phyloP scores from a whole-genome alignment of 768 basidiomycete species.

The Macrolepiota albuminosa region DNA sequence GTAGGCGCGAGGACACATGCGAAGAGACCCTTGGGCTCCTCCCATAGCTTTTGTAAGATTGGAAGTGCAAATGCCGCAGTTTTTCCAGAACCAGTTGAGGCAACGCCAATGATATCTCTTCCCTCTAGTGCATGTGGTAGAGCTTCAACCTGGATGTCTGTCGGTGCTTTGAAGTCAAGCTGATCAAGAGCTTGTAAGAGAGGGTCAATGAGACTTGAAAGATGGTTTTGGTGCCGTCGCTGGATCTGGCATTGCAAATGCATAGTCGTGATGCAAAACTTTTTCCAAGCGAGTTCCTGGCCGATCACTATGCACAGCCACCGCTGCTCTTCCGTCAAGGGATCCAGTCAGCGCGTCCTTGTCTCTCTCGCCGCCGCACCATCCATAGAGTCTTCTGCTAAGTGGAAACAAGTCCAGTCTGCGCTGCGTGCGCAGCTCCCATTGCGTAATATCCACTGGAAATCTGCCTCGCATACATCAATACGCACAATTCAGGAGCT shows the following conservation, averaged over 20 bases:
- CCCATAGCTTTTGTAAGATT: slow-evolving; percentile 95
- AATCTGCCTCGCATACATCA: slow-evolving; percentile 61
- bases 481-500: slow-evolving; percentile 88
- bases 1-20: slow-evolving; percentile 94
- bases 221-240: slow-evolving; percentile 41
- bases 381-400: slow-evolving; percentile 61
- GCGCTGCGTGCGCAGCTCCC: slow-evolving; percentile 74
- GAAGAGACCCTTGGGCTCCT: slow-evolving; percentile 89
- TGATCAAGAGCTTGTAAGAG: slow-evolving; percentile 81
- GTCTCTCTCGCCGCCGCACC: slow-evolving; percentile 66
- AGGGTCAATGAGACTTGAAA: slow-evolving; percentile 86
- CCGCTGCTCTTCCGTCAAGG: slow-evolving; percentile 10
- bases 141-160: slow-evolving; percentile 82
- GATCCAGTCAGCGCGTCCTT: slow-evolving; percentile 44
- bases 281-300: slow-evolving; percentile 1
- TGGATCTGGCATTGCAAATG: slow-evolving; percentile 51
- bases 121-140: slow-evolving; percentile 89
- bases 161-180: slow-evolving; percentile 80
- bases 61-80: slow-evolving; percentile 97
- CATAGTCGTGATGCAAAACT: slow-evolving; percentile 12
- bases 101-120: slow-evolving; percentile 97
- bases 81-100: slow-evolving; percentile 96
- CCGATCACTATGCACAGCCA: slow-evolving; percentile 21
- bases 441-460: slow-evolving; percentile 92
- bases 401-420: slow-evolving; percentile 65